These are phyloP conservation scores for Euptelea pleiosperma DNA, from an alignment of 164 flowering plant species.

Conservation along the genomic window DNA sequence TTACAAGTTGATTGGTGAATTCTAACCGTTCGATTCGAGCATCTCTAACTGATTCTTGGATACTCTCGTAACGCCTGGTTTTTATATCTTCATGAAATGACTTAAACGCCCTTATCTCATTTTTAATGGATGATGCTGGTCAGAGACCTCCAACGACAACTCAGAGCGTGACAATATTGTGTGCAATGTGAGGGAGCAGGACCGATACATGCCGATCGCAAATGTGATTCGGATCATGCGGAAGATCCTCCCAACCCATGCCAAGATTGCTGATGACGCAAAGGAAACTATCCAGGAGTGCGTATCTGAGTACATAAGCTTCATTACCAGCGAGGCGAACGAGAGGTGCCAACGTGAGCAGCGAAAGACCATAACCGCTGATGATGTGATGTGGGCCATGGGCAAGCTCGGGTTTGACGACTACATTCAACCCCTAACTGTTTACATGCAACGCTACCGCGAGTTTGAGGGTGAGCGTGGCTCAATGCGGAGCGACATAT, in stretches of 20 bases:
- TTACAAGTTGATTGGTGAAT: too few relatives aligned
- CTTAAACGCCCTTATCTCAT: too few relatives aligned
- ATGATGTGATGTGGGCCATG: constrained; percentile 84
- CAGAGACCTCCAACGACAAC: constrained; percentile 5
- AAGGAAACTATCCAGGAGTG: constrained; percentile 84
- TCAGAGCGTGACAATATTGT: constrained; percentile 26
- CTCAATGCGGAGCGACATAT: constrained; percentile 35
- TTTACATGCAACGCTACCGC: too few relatives aligned
- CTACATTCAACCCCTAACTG: constrained; percentile 64
- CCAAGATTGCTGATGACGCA: constrained; percentile 81
- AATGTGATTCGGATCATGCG: constrained; percentile 85
- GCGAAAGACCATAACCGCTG: constrained; percentile 84
- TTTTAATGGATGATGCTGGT: too few relatives aligned
- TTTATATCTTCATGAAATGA: too few relatives aligned
- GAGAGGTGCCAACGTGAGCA: constrained; percentile 84
- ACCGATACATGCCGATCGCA: constrained; percentile 82
- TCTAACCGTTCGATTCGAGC: too few relatives aligned
- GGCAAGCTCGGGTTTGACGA: constrained; percentile 79
- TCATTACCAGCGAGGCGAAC: constrained; percentile 81
- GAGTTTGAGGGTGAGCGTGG: too few relatives aligned
- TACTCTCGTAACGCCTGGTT: too few relatives aligned
- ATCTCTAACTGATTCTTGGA: too few relatives aligned
- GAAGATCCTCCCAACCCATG: constrained; percentile 66
- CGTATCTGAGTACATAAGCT: constrained; percentile 82
- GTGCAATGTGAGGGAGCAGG: constrained; percentile 75